Percentiles rank a stretch among this genome's conserved stretches.
Conservation (phyloP, 2,329 filamentous ascomycete genomes). For the Cytospora piceicola region DNA sequence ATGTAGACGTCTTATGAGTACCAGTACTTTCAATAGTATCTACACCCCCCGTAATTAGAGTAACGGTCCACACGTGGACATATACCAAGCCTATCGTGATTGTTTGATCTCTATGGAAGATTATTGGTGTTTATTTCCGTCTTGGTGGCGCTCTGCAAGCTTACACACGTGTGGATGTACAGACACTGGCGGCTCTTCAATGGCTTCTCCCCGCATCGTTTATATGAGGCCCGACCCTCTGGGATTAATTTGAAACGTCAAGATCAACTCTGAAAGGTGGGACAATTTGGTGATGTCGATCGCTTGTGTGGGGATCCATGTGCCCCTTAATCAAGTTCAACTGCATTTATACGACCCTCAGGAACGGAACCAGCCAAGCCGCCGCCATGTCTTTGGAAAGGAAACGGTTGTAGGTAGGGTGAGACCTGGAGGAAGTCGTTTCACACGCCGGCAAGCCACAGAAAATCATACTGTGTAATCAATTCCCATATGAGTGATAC, state of each 20-base stretch:
- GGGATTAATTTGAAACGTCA: not conserved
- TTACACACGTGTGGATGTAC: not conserved
- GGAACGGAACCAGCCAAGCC: too few relatives aligned
- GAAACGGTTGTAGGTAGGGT: too few relatives aligned
- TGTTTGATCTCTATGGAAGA: not conserved
- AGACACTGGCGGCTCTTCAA: not conserved
- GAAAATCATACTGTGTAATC: too few relatives aligned
- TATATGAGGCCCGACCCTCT: not conserved
- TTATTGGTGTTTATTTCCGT: not conserved
- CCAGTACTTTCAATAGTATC: not conserved
- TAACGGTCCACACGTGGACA: not conserved
- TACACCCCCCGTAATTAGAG: too few relatives aligned
- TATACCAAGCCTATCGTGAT: not conserved
- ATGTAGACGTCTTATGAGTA: not conserved
- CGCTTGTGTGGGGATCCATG: conserved; percentile 1
- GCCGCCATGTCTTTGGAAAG: too few relatives aligned
- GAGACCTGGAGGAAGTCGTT: not conserved
- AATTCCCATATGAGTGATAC: too few relatives aligned
- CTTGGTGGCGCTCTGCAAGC: not conserved
- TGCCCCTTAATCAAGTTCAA: conserved; percentile 10
- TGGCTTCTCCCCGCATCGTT: too few relatives aligned
- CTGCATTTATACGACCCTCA: not conserved
- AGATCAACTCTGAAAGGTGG: conserved; percentile 8
- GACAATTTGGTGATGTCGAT: conserved; percentile 1
- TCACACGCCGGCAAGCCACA: not conserved